phyloP scores from a whole-genome alignment of 1,284 basidiomycete species.

The Rhodotorula sp. region DNA sequence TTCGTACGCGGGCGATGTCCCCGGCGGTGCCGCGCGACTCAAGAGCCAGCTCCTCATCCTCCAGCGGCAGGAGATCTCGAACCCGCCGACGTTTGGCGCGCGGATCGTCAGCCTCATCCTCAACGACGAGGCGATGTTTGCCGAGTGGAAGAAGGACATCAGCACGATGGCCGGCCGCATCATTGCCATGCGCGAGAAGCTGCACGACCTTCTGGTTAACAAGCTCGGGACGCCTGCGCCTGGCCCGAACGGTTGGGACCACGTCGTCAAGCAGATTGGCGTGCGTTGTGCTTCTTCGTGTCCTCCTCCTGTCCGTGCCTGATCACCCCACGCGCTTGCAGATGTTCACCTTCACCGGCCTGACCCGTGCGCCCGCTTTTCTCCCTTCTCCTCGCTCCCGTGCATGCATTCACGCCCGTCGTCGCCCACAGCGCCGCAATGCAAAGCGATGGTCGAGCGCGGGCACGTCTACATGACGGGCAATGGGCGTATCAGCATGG shows the following conservation, averaged over 20 bases:
- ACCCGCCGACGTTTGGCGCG: constrained; percentile 87
- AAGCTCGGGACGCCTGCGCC: constrained; percentile 75
- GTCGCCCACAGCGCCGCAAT: constrained; percentile 58
- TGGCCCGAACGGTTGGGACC: constrained; percentile 72
- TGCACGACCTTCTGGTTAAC: constrained; percentile 74
- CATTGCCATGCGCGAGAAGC: constrained; percentile 81
- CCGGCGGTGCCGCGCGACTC: constrained; percentile 69
- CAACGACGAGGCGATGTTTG: constrained; percentile 70
- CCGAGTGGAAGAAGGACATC: constrained; percentile 88
- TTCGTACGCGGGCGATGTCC: constrained; percentile 53
- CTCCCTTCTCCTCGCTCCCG: too few relatives aligned
- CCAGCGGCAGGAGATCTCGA: constrained; percentile 88
- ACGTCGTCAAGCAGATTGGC: constrained; percentile 59
- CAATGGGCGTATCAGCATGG: constrained; percentile 51
- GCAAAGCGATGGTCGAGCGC: constrained; percentile 69
- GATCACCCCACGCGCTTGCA: not conserved
- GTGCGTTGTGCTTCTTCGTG: not conserved
- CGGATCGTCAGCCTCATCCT: constrained; percentile 80
- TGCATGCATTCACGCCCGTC: not conserved
- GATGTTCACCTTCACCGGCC: constrained; percentile 42
- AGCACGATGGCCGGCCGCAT: constrained; percentile 88
- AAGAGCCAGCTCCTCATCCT: constrained; percentile 83
- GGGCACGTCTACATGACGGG: constrained; percentile 84
- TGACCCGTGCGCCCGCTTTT: constrained; percentile 40
- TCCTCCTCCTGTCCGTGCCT: too few relatives aligned